These are phyloP conservation scores for Aspergillus incahuasiensis DNA, from an alignment of 495 filamentous ascomycete species.

Conservation along the genomic window DNA sequence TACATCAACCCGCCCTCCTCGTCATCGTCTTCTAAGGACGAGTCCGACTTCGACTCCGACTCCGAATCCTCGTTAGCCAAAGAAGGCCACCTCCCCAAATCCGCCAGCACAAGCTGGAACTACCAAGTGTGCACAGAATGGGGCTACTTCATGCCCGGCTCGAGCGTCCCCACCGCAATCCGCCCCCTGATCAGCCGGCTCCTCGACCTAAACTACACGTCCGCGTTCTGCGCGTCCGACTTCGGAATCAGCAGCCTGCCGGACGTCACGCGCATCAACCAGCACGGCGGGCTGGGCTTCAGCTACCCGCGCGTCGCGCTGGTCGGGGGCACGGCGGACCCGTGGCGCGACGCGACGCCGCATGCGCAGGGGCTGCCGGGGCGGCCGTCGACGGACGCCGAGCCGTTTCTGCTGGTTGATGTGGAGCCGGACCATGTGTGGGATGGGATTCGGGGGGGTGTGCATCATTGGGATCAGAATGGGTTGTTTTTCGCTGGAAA, in stretches of 20 bases:
- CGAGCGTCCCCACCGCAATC: slow-evolving; percentile 53
- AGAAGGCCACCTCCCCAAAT: slow-evolving; percentile 16
- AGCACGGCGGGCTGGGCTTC: slow-evolving; percentile 63
- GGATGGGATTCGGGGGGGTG: slow-evolving; percentile 36
- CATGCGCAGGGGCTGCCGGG: slow-evolving; percentile 47
- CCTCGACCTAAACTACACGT: slow-evolving; percentile 50
- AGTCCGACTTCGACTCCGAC: too few relatives aligned
- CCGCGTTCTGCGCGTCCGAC: slow-evolving; percentile 49
- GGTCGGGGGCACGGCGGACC: slow-evolving; percentile 64
- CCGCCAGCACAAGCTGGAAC: slow-evolving; percentile 54
- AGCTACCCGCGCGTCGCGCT: slow-evolving; percentile 60
- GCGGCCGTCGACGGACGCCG: slow-evolving; percentile 47
- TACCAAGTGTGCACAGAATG: slow-evolving; percentile 56
- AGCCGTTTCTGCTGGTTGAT: slow-evolving; percentile 62
- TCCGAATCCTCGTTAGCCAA: too few relatives aligned
- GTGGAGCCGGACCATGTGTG: slow-evolving; percentile 16
- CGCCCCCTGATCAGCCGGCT: slow-evolving; percentile 63
- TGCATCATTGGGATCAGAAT: slow-evolving; percentile 74
- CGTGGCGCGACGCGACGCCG: slow-evolving; percentile 63
- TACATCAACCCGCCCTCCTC: slow-evolving; percentile 48
- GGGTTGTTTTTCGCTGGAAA: slow-evolving; percentile 59
- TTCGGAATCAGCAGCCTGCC: slow-evolving; percentile 60
- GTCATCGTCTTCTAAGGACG: slow-evolving; percentile 4
- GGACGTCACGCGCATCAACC: slow-evolving; percentile 56
- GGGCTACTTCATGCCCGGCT: slow-evolving; percentile 67